A percentile compares a stretch with the other conserved stretches of the same genome.
Evolutionary conservation across 306 rosid species (phyloP).

Genomic region (Rosa lucieae): DNA sequence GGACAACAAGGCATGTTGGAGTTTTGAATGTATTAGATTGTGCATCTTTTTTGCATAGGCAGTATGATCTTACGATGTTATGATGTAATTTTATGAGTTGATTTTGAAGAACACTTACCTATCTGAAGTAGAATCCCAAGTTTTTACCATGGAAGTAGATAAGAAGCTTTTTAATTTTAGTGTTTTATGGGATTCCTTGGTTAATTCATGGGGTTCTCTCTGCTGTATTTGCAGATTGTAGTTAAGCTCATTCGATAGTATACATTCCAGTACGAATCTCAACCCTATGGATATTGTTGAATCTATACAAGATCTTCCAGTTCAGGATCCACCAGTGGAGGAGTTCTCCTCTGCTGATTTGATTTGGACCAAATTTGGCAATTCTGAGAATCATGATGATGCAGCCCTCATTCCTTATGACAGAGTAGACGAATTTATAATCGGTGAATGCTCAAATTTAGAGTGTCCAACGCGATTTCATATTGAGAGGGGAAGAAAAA

Average conservation of each 20-base stretch:
- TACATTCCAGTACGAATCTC: background rate
- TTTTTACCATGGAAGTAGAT: background rate
- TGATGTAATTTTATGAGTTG: background rate
- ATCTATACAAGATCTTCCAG: conserved; percentile 57
- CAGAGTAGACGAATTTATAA: conserved; percentile 82
- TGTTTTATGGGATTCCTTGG: background rate
- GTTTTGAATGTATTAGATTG: background rate
- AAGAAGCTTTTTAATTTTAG: background rate
- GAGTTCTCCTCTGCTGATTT: conserved; percentile 78
- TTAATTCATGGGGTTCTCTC: background rate
- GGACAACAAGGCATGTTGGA: background rate
- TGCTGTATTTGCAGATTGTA: conserved; percentile 17
- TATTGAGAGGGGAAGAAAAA: conserved; percentile 77
- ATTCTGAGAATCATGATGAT: conserved; percentile 68
- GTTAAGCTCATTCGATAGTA: background rate
- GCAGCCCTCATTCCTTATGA: conserved; percentile 89
- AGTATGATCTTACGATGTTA: background rate
- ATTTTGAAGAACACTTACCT: background rate
- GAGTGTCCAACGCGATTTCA: conserved; percentile 89
- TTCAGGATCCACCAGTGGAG: conserved; percentile 86
- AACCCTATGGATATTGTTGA: conserved; percentile 61
- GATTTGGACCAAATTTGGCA: conserved; percentile 87
- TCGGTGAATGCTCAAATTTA: conserved; percentile 80
- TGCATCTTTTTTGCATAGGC: background rate
- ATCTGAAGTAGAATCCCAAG: conserved; percentile 3